Conservation (phyloP, 345 rosid species). For the Anastatica hierochuntica region DNA sequence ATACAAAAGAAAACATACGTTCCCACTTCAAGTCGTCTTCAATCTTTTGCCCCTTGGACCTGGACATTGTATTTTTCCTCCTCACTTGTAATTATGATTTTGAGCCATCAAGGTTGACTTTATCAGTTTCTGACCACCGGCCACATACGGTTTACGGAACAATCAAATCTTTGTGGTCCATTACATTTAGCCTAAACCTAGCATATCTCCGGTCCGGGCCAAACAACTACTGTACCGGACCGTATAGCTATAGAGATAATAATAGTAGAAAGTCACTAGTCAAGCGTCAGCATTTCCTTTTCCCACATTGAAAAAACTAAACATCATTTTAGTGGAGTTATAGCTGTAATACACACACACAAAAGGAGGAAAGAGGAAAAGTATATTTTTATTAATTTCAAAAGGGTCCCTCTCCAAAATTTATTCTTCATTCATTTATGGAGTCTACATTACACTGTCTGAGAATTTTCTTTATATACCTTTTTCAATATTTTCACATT, state of each 20-base stretch:
- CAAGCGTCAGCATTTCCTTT: slow-evolving; percentile 20
- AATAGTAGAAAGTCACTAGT: slow-evolving; percentile 24
- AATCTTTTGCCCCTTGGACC: slow-evolving; percentile 23
- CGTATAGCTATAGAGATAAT: slow-evolving; percentile 19
- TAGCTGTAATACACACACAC: slow-evolving; percentile 26
- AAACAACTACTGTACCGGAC: slow-evolving; percentile 23
- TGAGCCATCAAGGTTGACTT: slow-evolving; percentile 28
- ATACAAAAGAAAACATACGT: slow-evolving; percentile 7
- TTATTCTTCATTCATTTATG: slow-evolving; percentile 22
- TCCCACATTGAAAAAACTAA: neutral
- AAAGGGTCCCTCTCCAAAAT: slow-evolving; percentile 15
- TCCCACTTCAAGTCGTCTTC: slow-evolving; percentile 22
- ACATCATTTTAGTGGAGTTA: slow-evolving; percentile 16
- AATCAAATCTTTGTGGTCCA: slow-evolving; percentile 25
- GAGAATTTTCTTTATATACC: slow-evolving; percentile 3
- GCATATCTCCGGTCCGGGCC: slow-evolving; percentile 24
- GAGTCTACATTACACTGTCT: slow-evolving; percentile 11
- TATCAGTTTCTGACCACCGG: slow-evolving; percentile 17
- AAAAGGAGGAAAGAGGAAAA: slow-evolving; percentile 5
- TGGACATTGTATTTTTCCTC: slow-evolving; percentile 20
- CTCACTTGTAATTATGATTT: slow-evolving; percentile 12
- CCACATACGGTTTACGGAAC: slow-evolving; percentile 16
- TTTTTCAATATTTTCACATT: neutral
- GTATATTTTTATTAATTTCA: slow-evolving; percentile 7
- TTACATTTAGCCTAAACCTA: slow-evolving; percentile 15